A percentile compares a stretch with the other conserved stretches of the same genome.
These are phyloP conservation scores for Debaryomycetaceae sp. DNA, from an alignment of 1,139 yeast species.

Conservation along the genomic window DNA sequence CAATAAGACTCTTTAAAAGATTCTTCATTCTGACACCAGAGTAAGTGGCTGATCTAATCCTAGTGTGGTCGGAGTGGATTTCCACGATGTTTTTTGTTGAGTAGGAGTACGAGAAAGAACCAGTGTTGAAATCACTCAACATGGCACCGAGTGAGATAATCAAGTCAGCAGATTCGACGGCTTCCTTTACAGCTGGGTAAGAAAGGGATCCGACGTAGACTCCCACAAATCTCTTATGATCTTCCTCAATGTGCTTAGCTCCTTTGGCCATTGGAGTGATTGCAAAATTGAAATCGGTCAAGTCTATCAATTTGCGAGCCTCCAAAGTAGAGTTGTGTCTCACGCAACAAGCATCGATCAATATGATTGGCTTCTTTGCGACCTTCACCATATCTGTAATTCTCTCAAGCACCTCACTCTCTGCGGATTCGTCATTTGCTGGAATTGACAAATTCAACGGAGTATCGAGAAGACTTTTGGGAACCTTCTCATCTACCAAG, in stretches of 20 bases:
- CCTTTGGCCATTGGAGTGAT: conserved; percentile 36
- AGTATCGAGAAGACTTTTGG: conserved; percentile 22
- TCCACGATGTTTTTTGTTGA: conserved; percentile 35
- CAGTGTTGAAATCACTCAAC: conserved; percentile 39
- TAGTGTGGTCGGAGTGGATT: conserved; percentile 39
- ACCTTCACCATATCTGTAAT: conserved; percentile 23
- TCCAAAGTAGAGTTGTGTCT: conserved; percentile 32
- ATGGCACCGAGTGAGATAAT: conserved; percentile 34
- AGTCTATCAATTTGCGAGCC: conserved; percentile 27
- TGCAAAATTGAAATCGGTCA: conserved; percentile 28
- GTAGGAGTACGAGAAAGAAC: conserved; percentile 37
- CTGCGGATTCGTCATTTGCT: conserved; percentile 26
- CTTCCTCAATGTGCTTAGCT: conserved; percentile 24
- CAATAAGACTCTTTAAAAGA: conserved; percentile 18
- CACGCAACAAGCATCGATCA: conserved; percentile 36
- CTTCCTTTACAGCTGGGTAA: conserved; percentile 26
- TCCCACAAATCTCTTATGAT: conserved; percentile 26
- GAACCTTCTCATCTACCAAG: conserved; percentile 34
- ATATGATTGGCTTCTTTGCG: conserved; percentile 30
- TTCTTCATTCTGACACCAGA: conserved; percentile 38
- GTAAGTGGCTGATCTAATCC: conserved; percentile 32
- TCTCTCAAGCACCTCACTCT: conserved; percentile 28
- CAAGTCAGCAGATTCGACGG: conserved; percentile 29
- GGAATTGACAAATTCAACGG: conserved; percentile 30
- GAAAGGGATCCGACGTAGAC: conserved; percentile 33